Evolutionary conservation across 805 yeast genomes (phyloP), one percentile per base, ranked within the genome.

Genomic region (Saccharomyces paradoxus): DNA sequence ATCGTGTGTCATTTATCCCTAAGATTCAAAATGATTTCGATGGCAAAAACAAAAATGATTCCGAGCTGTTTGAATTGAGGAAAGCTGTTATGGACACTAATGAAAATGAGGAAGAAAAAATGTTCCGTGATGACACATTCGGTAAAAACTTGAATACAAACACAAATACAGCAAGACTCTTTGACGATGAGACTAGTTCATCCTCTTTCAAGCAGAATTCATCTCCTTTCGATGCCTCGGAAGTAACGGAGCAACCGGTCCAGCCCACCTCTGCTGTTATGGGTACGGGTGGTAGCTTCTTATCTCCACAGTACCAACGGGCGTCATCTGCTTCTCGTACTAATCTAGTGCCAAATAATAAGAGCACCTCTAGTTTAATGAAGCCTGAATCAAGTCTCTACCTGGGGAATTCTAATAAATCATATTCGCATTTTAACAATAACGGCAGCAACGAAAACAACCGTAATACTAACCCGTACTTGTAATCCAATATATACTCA

Each of bases 1-100:
- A 94, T 68, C 82, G 99, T 68, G 94, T 87, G 51, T 87, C 97
- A n/a, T 94, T 94, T 70, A 87, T 94, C 66, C 91, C 91, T 58
- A 78, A 84, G 63, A 76, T 77, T 54, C 83, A 75, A 54, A 70
- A 70, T 32, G 71, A 60, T 50, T 68, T 37, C 31, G 69, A 54
- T n/a, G 69, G 47, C 5, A 60, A 60, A 26, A 56, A 58, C 37
- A 64, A 66, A 48, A 60, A 66, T 37, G 71, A 66, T 44, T 63
- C 64, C 13, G 73, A 69, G 53, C 54, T 70, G 49, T 67, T 68
- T 41, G 73, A 70, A 50, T 58, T 70, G 55, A 66, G 72, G 50
- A 69, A 67, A 56, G 68, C 71, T n/a, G 74, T 63, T 0, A 66
- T 70, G 69, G 65, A 63, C 50, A 69, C 73, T 1, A 69, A 69